A percentile compares a stretch with the other conserved stretches of the same genome.
phyloP scores from a whole-genome alignment of 2,329 filamentous ascomycete genomes.

The Alternaria sp. region DNA sequence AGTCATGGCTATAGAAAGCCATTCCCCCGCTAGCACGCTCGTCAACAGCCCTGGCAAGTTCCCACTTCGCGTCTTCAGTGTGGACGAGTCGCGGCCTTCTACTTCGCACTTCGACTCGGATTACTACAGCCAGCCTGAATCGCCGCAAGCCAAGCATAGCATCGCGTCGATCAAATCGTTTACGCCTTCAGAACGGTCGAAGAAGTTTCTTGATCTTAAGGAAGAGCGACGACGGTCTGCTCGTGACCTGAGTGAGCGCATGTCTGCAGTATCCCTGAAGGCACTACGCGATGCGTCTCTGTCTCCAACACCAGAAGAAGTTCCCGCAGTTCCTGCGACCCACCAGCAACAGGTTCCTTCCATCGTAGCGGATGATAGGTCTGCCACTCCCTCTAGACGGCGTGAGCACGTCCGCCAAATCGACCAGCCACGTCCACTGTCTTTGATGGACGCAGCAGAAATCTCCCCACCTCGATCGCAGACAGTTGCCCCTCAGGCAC shows the following conservation, averaged over 20 bases:
- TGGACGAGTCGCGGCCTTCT: conserved; percentile 46
- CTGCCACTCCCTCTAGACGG: conserved; percentile 12
- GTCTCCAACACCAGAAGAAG: conserved; percentile 21
- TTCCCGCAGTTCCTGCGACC: conserved; percentile 28
- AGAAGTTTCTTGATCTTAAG: conserved; percentile 38
- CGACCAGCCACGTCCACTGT: conserved; percentile 5
- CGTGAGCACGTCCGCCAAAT: conserved; percentile 11
- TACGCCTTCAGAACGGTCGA: conserved; percentile 36
- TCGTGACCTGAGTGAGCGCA: conserved; percentile 37
- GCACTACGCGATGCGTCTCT: conserved; percentile 16
- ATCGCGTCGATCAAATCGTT: conserved; percentile 25
- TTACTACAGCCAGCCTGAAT: conserved; percentile 47
- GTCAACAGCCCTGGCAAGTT: conserved; percentile 21
- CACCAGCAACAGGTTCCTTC: conserved; percentile 16
- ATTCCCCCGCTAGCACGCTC: conserved; percentile 15
- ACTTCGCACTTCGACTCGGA: conserved; percentile 47
- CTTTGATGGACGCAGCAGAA: conserved; percentile 18
- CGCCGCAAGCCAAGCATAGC: conserved; percentile 32
- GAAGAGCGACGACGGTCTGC: conserved; percentile 32
- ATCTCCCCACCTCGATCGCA: conserved; percentile 15
- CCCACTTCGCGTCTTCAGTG: conserved; percentile 38
- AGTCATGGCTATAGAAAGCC: conserved; percentile 21
- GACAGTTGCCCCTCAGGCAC: conserved; percentile 16
- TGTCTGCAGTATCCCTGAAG: conserved; percentile 40
- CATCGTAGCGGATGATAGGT: conserved; percentile 10